Conservation (phyloP, 1,139 yeast species). For the Diutina rugosa region DNA sequence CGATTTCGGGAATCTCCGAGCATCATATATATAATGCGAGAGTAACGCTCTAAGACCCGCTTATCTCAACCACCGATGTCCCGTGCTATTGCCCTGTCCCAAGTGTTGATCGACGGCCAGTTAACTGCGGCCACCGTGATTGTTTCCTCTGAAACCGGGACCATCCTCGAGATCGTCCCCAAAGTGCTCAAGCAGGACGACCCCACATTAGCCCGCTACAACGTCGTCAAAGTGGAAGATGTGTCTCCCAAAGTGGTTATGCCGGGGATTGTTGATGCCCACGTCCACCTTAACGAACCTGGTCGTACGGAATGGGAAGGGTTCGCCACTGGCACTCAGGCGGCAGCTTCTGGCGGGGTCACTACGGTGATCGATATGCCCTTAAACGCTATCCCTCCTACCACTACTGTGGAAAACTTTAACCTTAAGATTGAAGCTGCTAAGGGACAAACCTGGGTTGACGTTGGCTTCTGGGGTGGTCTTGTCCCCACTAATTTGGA, state of each 20-base stretch:
- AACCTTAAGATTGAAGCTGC: constrained; percentile 69
- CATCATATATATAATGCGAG: neutral
- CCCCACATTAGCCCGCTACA: constrained; percentile 24
- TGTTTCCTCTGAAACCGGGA: constrained; percentile 52
- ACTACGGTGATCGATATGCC: constrained; percentile 97
- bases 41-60: neutral
- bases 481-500: constrained; percentile 64
- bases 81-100: constrained; percentile 50
- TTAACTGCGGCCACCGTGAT: constrained; percentile 56
- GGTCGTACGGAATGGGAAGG: constrained; percentile 10
- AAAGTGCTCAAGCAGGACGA: constrained; percentile 23
- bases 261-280: constrained; percentile 91
- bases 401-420: constrained; percentile 72
- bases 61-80: constrained; percentile 24
- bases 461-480: constrained; percentile 96
- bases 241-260: constrained; percentile 56
- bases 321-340: constrained; percentile 9
- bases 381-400: constrained; percentile 87
- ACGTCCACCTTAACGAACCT: constrained; percentile 16
- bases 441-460: constrained; percentile 75
- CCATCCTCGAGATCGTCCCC: constrained; percentile 37
- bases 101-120: constrained; percentile 43
- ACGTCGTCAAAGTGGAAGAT: constrained; percentile 28
- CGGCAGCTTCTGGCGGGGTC: constrained; percentile 56
- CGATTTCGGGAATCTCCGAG: neutral